These are phyloP conservation scores for Boletus reticuloceps DNA, from an alignment of 768 basidiomycete species.

Conservation along the genomic window DNA sequence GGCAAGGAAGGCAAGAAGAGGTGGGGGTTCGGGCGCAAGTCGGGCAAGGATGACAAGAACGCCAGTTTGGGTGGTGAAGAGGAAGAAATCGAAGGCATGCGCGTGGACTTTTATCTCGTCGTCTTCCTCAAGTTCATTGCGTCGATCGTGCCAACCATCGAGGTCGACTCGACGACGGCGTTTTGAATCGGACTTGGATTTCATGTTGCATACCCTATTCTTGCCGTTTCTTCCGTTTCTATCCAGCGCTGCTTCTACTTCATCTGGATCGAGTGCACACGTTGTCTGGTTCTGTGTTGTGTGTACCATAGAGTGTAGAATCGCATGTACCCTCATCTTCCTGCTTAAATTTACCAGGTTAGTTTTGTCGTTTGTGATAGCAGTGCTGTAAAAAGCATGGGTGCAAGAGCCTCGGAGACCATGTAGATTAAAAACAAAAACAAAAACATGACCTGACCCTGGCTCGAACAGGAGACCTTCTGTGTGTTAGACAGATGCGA, in stretches of 20 bases:
- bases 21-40: slow-evolving; percentile 79
- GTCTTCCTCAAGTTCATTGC: slow-evolving; percentile 99
- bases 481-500: slow-evolving; percentile 82
- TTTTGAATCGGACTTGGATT: slow-evolving; percentile 37
- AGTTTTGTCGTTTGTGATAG: neutral
- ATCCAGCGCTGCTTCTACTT: neutral
- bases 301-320: slow-evolving; percentile 26
- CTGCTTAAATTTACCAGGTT: slow-evolving; percentile 8
- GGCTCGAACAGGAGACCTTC: slow-evolving; percentile 71
- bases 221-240: neutral
- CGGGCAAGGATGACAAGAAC: slow-evolving; percentile 52
- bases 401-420: too few species aligned
- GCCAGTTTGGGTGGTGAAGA: slow-evolving; percentile 24
- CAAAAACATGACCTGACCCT: slow-evolving; percentile 40
- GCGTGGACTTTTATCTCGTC: slow-evolving; percentile 97
- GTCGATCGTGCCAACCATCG: slow-evolving; percentile 97
- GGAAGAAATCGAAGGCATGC: slow-evolving; percentile 83
- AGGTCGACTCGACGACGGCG: slow-evolving; percentile 89
- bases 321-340: slow-evolving; percentile 20
- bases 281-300: neutral
- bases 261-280: slow-evolving; percentile 3
- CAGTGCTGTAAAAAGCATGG: too few species aligned
- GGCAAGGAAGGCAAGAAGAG: slow-evolving; percentile 64
- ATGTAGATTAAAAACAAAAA: neutral
- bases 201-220: slow-evolving; percentile 14